phyloP scores from a whole-genome alignment of 2,329 filamentous ascomycete genomes.

The Ceratocystis papillata region DNA sequence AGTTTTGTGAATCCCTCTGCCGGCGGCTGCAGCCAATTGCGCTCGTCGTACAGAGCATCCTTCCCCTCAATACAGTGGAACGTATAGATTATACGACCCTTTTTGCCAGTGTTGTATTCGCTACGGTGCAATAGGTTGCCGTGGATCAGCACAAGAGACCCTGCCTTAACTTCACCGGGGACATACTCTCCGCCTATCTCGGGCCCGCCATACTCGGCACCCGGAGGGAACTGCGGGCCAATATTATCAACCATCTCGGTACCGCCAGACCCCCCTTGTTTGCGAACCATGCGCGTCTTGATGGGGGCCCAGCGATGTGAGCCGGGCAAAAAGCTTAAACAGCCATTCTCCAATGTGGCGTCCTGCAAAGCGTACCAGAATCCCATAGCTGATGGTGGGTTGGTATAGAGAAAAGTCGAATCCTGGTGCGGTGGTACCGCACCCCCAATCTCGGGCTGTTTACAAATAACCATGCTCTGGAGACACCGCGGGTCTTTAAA shows the following conservation, averaged over 20 bases:
- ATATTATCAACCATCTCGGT: conserved; percentile 64
- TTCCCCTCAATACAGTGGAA: conserved; percentile 92
- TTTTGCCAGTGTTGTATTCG: conserved; percentile 76
- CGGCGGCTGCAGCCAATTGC: conserved; percentile 89
- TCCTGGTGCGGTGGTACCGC: conserved; percentile 88
- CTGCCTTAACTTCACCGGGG: conserved; percentile 78
- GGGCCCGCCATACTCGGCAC: conserved; percentile 36
- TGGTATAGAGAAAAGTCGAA: conserved; percentile 81
- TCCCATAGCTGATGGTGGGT: conserved; percentile 78
- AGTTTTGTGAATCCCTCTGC: conserved; percentile 66
- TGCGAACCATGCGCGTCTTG: conserved; percentile 62
- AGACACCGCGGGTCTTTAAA: conserved; percentile 66
- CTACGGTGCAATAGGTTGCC: conserved; percentile 94
- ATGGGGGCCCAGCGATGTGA: conserved; percentile 67
- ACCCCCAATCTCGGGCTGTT: conserved; percentile 91
- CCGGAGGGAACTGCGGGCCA: conserved; percentile 52
- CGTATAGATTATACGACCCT: conserved; percentile 89
- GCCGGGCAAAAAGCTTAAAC: conserved; percentile 73
- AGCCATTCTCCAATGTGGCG: conserved; percentile 75
- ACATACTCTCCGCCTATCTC: conserved; percentile 49
- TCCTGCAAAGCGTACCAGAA: conserved; percentile 98
- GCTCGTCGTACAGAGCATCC: conserved; percentile 61
- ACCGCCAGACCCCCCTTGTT: conserved; percentile 39
- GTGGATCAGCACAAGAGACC: conserved; percentile 84
- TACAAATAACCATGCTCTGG: conserved; percentile 98